Evolutionary conservation across 2,329 filamentous ascomycete genomes (phyloP), one percentile per base, ranked within the genome.

Genomic region (Neofusicoccum sp.): DNA sequence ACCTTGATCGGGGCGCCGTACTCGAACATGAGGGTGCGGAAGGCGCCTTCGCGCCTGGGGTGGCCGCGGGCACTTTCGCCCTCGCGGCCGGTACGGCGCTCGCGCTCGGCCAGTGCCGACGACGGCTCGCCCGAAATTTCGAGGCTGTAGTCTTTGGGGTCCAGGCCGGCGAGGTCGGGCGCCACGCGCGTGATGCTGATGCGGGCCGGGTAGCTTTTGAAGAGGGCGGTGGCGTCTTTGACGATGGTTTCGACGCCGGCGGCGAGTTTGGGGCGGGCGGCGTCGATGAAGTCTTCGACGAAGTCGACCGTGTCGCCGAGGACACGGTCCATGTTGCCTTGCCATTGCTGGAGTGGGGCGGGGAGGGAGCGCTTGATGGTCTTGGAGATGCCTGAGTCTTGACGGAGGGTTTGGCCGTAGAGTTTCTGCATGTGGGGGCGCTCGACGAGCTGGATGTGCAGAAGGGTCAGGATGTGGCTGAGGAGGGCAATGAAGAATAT

Each of bases 361-460:
- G 95, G 95, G 26, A 99, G 79, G 9, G 92, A 91, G 64, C 89
- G 87, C 74, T 91, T 91, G 72, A 99, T 84, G 69, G 91, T 97
- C 77, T 93, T 96, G 62, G 93, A 93, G 40, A 99, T 82, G 53
- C 95, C 95, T 9, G 95, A 95, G 73, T 96, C 91, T 65, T 89
- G 81, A 62, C 95, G 88, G 47, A 99, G 80, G 67, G 87, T 88
- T 67, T 87, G 83, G 43, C 95, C 93, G 70, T 99, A 99, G 16
- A 98, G 84, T 81, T 96, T 98, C 74, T 96, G 90, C 93, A 99
- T 98, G 74, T 99, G 95, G 12, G 93, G 95, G 63, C 93, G 88
- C 76, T 99, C 95, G 8, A 99, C 90, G 66, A 93, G 90, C 62
- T 96, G 90, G 59, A 99, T 90, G 78, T 97, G 97, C 31, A 82